These are phyloP conservation scores for Globisporangium paroecandrum DNA, from an alignment of 352 stramenopile genomes.

Conservation along the genomic window DNA sequence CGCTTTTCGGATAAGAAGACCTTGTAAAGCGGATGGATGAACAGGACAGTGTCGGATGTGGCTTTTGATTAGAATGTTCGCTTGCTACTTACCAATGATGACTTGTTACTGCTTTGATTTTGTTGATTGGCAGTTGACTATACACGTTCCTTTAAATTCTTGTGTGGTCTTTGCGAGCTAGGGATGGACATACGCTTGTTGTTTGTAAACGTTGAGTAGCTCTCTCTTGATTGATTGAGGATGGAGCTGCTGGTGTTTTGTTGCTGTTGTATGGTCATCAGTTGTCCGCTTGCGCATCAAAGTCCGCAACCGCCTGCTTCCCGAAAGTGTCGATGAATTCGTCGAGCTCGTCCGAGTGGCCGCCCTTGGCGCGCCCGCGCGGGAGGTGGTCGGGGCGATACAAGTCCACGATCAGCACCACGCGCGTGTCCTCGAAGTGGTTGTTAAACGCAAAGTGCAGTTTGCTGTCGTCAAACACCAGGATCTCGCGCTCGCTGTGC, in stretches of 20 bases:
- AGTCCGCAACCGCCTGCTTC: conserved; percentile 36
- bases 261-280: neutral
- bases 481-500: conserved; percentile 72
- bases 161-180: neutral
- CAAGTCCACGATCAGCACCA: conserved; percentile 88
- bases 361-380: conserved; percentile 69
- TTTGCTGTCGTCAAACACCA: conserved; percentile 92
- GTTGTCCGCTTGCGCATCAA: neutral
- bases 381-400: conserved; percentile 80
- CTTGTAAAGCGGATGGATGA: neutral
- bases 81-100: neutral
- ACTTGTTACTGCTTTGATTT: neutral
- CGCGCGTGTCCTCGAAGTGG: conserved; percentile 55
- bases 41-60: neutral
- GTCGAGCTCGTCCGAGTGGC: conserved; percentile 87
- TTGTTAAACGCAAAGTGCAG: conserved; percentile 87
- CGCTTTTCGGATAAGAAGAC: conserved; percentile 27
- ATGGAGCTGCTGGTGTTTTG: neutral
- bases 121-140: neutral
- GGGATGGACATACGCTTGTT: neutral
- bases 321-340: conserved; percentile 86
- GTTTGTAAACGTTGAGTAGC: neutral
- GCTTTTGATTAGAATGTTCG: neutral
- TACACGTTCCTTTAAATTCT: neutral
- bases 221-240: neutral